These are phyloP conservation scores for Neurospora crassa DNA, from an alignment of 2,329 filamentous ascomycete species.

Conservation along the genomic window DNA sequence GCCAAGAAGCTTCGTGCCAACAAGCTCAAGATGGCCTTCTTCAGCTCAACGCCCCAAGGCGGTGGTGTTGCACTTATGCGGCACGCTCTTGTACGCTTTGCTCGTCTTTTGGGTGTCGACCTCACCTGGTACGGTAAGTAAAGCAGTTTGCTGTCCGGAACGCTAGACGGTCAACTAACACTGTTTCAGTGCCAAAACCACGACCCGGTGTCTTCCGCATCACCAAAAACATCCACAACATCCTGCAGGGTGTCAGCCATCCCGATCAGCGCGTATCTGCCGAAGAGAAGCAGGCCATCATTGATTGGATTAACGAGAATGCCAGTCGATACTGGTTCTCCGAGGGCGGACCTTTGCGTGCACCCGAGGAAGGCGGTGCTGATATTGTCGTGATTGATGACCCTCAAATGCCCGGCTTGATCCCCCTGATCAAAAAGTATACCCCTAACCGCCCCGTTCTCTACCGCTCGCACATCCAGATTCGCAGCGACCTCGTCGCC, in stretches of 20 bases:
- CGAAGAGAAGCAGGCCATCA: conserved; percentile 53
- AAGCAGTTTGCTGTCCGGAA: not conserved
- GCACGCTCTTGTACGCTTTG: conserved; percentile 66
- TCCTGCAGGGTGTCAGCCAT: conserved; percentile 67
- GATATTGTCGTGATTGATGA: conserved; percentile 75
- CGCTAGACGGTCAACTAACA: conserved; percentile 5
- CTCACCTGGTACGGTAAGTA: conserved; percentile 59
- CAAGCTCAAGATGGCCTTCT: conserved; percentile 64
- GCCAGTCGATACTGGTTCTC: conserved; percentile 66
- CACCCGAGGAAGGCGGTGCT: conserved; percentile 59
- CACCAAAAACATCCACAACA: conserved; percentile 84
- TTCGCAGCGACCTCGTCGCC: conserved; percentile 63
- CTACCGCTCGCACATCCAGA: conserved; percentile 76
- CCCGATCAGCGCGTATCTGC: conserved; percentile 53
- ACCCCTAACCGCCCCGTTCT: conserved; percentile 68
- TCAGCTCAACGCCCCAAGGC: conserved; percentile 73
- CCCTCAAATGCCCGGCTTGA: conserved; percentile 73
- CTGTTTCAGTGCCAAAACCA: conserved; percentile 57
- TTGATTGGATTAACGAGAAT: conserved; percentile 65
- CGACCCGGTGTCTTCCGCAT: conserved; percentile 71
- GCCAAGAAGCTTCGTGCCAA: conserved; percentile 52
- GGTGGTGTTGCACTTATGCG: conserved; percentile 76
- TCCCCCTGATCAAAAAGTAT: conserved; percentile 61
- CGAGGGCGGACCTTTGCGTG: conserved; percentile 55
- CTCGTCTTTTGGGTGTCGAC: conserved; percentile 56